Conservation (phyloP, 1,284 basidiomycete genomes). For the Cutaneotrichosporon sp. region DNA sequence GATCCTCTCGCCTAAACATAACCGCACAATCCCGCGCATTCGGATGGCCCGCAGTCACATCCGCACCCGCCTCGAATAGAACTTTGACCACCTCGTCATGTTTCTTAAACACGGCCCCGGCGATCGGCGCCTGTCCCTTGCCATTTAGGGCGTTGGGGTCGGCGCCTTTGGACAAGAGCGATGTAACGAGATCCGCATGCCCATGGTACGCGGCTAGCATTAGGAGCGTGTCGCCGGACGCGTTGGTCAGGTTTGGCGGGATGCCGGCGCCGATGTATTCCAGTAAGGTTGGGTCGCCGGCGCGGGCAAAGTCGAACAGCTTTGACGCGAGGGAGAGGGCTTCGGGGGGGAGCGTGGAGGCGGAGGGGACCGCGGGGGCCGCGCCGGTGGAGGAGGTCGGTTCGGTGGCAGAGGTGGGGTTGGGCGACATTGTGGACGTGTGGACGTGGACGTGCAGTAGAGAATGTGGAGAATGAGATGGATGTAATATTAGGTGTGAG, state of each 20-base stretch:
- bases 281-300: conserved; percentile 60
- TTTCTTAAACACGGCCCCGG: conserved; percentile 78
- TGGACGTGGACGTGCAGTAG: not conserved
- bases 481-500: not conserved
- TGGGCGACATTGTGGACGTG: not conserved
- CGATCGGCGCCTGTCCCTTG: conserved; percentile 71
- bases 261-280: conserved; percentile 69
- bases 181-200: conserved; percentile 61
- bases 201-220: conserved; percentile 82
- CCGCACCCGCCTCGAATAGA: conserved; percentile 65
- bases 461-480: not conserved
- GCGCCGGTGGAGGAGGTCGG: conserved; percentile 3
- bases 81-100: conserved; percentile 63
- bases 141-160: conserved; percentile 74
- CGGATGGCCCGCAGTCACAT: conserved; percentile 67
- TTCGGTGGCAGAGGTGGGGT: not conserved
- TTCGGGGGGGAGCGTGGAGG: conserved; percentile 37
- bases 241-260: conserved; percentile 74
- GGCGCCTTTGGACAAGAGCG: conserved; percentile 61
- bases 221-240: conserved; percentile 72
- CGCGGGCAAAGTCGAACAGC: conserved; percentile 73
- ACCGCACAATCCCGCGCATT: conserved; percentile 66
- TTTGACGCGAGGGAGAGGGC: conserved; percentile 69
- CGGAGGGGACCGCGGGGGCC: not conserved
- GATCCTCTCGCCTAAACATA: conserved; percentile 30